Percentiles rank a stretch among this genome's conserved stretches.
These are phyloP conservation scores for Solanum hybrid DNA, from an alignment of 305 asterid genomes.

Conservation along the genomic window DNA sequence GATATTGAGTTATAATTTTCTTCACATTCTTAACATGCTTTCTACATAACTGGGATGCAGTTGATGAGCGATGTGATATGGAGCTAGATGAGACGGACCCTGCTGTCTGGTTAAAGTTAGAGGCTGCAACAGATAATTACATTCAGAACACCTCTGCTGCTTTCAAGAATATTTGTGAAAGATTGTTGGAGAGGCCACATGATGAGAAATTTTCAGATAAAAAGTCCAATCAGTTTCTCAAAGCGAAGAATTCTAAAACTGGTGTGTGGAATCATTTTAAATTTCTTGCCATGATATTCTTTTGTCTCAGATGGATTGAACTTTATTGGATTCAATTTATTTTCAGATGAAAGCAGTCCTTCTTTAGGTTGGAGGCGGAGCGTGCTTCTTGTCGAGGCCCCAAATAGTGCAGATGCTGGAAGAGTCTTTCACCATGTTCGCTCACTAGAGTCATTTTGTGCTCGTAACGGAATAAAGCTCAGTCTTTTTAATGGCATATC, in stretches of 20 bases:
- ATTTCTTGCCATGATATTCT: slow-evolving; percentile 5
- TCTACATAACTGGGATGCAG: slow-evolving; percentile 31
- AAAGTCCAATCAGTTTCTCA: slow-evolving; percentile 49
- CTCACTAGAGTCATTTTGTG: slow-evolving; percentile 76
- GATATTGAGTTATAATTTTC: background rate
- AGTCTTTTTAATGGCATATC: slow-evolving; percentile 52
- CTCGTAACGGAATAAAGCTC: slow-evolving; percentile 60
- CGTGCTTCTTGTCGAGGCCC: slow-evolving; percentile 88
- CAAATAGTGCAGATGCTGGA: slow-evolving; percentile 95
- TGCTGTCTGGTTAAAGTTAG: slow-evolving; percentile 76
- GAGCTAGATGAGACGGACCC: slow-evolving; percentile 99
- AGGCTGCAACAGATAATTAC: slow-evolving; percentile 83
- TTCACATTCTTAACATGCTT: background rate
- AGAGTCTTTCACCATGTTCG: slow-evolving; percentile 90
- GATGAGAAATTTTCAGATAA: slow-evolving; percentile 64
- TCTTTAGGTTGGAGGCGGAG: slow-evolving; percentile 93
- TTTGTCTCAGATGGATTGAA: background rate
- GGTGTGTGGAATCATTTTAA: slow-evolving; percentile 12
- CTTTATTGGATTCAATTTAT: background rate
- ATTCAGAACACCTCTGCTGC: slow-evolving; percentile 50
- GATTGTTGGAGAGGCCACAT: slow-evolving; percentile 65
- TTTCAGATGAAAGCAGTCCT: slow-evolving; percentile 47
- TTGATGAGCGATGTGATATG: slow-evolving; percentile 98
- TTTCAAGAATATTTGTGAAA: slow-evolving; percentile 69
- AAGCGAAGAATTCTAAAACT: slow-evolving; percentile 42